Base-by-base conservation (phyloP, 805 yeast genomes). In the Kuraishia molischiana region DNA sequence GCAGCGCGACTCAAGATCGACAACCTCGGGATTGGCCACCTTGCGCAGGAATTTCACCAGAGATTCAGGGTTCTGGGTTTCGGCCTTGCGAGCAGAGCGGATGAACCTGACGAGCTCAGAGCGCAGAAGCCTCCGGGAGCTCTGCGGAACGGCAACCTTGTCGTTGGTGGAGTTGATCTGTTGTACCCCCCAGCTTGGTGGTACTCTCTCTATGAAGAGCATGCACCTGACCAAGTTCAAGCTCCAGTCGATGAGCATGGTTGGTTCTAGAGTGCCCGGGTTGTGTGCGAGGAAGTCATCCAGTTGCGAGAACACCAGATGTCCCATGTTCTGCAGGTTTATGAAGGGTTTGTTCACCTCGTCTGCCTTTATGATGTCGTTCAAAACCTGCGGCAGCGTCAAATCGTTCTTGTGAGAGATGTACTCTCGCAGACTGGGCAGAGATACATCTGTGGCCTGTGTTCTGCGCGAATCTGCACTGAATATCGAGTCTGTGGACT, bases 181-280 rank as follows among this genome's bases (percentile, higher is more conserved):
- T 24, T 35, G 35, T n/a, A 31, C 37, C 9, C 40, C 40, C 21
- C 38, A 32, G 9, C 24, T 22, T 24, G 26, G 19, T 5, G 29
- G 37, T 11, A 26, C 28, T n/a, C 15, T 30, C 18, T 33, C 35
- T 26, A 69, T 48, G 34, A 71, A 61, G 28, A 71, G 56, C 43
- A 68, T 61, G 36, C 72, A 66, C 35, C 77, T 51, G 14, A 74
- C 63, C 32, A 70, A 66, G 44, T 71, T 71, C 36, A 71, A 54
- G 46, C 69, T 69, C 77, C 77, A 71, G 47, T 70, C 77, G 10
- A 71, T 58, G 11, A 71, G 50, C 14, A 59, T 51, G 43, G 68
- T 73, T 4, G 53, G 6, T 49, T 14, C 22, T 62, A 61, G 37
- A 34, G 5, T 29, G 11, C 4, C 29, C 28, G 19, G 15, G 13